Base-by-base conservation (phyloP, 768 basidiomycete species). In the Pleurotus tuber-regium region DNA sequence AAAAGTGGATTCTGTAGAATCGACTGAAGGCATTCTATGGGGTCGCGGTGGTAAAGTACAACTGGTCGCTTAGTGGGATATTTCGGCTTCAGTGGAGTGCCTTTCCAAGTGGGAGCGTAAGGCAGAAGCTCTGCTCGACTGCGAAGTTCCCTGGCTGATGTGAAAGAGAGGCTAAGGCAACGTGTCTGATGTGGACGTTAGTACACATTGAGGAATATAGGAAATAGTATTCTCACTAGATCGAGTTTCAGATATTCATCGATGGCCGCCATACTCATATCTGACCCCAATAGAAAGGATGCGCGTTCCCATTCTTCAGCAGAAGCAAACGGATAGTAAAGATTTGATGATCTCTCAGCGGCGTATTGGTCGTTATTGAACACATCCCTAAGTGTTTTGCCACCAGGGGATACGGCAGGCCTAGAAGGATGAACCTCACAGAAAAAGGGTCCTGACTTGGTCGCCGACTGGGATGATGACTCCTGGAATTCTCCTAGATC, bases 301-400 rank as follows among this genome's bases (percentile, higher is more conserved):
- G 58, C 66, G 3, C 69, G 28, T 54, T 70, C 59, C 69, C 69
- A 71, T 43, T 73, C 69, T 1, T 50, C 52, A 10, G 55, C 50
- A 11, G 59, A 61, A 5, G 59, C 53, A 53, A 67, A 73, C 11
- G 66, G 70, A 46, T 67, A 71, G 43, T 62, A 69, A 0, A 62
- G 38, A 41, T 68, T 69, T 1, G 53, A 16, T 14, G 19, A 40
- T 10, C 63, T 25, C 21, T 61, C n/a, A 1, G 47, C 21, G 2
- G 63, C 55, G 54, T 59, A 53, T 26, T 56, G 11, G 41, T 71
- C 66, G 11, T 31, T 21, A 38, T 66, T 29, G 38, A 70, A 68
- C 9, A 54, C 24, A 26, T 66, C 59, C 55, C 65, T 56, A n/a
- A n/a, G n/a, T n/a, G n/a, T n/a, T n/a, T n/a, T n/a, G n/a, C n/a